A percentile compares a stretch with the other conserved stretches of the same genome.
Conservation (phyloP, 2,329 filamentous ascomycete species). For the Sclerotinia trifoliorum region DNA sequence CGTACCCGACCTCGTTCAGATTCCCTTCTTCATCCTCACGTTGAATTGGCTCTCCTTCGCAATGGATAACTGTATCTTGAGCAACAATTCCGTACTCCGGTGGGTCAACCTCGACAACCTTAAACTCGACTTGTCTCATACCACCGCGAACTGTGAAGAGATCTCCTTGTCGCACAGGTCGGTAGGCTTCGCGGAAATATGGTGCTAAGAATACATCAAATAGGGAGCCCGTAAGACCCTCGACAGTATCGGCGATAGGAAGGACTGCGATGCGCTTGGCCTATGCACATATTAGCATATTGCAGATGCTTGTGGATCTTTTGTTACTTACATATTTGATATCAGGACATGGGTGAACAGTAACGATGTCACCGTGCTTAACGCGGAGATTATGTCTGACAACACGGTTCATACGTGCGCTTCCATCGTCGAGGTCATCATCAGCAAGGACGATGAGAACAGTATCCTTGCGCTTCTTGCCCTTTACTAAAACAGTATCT, state of each 20-base stretch:
- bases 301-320: neutral
- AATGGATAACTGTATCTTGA: slow-evolving; percentile 98
- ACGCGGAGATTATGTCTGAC: slow-evolving; percentile 97
- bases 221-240: slow-evolving; percentile 94
- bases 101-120: slow-evolving; percentile 97
- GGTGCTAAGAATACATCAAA: slow-evolving; percentile 99
- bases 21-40: slow-evolving; percentile 99
- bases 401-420: slow-evolving; percentile 95
- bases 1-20: slow-evolving; percentile 97
- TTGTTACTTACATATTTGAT: slow-evolving; percentile 91
- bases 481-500: slow-evolving; percentile 95
- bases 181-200: slow-evolving; percentile 99
- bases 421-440: slow-evolving; percentile 96
- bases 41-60: slow-evolving; percentile 94
- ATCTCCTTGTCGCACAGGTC: slow-evolving; percentile 94
- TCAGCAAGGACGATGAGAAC: slow-evolving; percentile 96
- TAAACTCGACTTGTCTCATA: slow-evolving; percentile 99
- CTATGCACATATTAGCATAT: slow-evolving; percentile 48
- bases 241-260: slow-evolving; percentile 95
- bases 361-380: slow-evolving; percentile 97
- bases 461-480: slow-evolving; percentile 99
- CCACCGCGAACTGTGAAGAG: slow-evolving; percentile 96
- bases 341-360: slow-evolving; percentile 94
- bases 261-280: slow-evolving; percentile 98
- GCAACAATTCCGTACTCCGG: slow-evolving; percentile 98